These are phyloP conservation scores for Lyophyllum atratum DNA, from an alignment of 768 basidiomycete species.

Conservation along the genomic window DNA sequence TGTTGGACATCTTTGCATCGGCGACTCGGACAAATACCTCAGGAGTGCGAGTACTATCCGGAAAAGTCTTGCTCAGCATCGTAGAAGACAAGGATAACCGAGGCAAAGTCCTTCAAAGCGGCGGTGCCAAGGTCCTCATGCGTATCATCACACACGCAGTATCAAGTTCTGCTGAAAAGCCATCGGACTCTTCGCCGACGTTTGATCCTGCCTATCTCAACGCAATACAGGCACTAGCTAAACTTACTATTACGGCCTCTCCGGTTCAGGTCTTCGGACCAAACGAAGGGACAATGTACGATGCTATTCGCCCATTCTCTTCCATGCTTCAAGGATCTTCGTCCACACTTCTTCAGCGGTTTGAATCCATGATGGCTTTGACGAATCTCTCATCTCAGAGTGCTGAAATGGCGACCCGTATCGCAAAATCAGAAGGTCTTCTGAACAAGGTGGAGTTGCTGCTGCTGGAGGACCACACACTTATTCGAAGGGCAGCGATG, in stretches of 20 bases:
- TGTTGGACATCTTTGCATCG: conserved; percentile 59
- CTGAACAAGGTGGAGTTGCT: conserved; percentile 69
- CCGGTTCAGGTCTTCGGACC: conserved; percentile 93
- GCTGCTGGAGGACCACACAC: conserved; percentile 77
- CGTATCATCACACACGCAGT: conserved; percentile 55
- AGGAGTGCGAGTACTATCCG: conserved; percentile 58
- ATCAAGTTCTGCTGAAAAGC: conserved; percentile 24
- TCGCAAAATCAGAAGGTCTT: conserved; percentile 63
- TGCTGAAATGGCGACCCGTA: conserved; percentile 61
- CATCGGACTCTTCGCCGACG: conserved; percentile 22
- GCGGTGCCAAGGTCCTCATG: conserved; percentile 70
- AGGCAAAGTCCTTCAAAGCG: conserved; percentile 74
- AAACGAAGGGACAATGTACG: conserved; percentile 70
- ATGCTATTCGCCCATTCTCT: conserved; percentile 83
- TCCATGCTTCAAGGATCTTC: conserved; percentile 68
- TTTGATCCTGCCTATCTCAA: conserved; percentile 51
- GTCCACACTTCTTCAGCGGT: conserved; percentile 77
- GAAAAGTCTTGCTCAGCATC: conserved; percentile 67
- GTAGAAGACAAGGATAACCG: conserved; percentile 79
- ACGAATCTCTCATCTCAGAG: conserved; percentile 90
- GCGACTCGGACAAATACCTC: conserved; percentile 64
- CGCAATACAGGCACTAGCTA: conserved; percentile 87
- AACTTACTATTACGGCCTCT: conserved; percentile 89
- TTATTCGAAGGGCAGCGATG: conserved; percentile 85
- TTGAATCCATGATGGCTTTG: conserved; percentile 94